Base-by-base conservation (phyloP, 257 asterid genomes). In the Lantana camara region DNA sequence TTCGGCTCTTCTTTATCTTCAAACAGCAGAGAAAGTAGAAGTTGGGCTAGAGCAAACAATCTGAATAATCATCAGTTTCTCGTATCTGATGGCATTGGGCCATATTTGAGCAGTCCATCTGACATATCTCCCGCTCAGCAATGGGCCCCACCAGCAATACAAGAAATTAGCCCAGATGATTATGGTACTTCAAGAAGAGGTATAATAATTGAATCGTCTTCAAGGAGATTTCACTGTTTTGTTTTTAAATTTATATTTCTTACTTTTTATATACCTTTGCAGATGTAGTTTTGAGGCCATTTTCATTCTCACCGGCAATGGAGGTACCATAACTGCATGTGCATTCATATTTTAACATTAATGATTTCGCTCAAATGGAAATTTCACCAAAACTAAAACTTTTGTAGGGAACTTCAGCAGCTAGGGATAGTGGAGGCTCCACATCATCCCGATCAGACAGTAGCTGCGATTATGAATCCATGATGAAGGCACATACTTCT, bases 371-470 rank as follows among this genome's bases (percentile, higher is more conserved):
- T 53, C 67, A 34, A 29, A 21, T 22, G 14, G 35, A 30, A 48
- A 12, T 22, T 32, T 68, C 14, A 60, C 63, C 51, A n/a, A 48
- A 27, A 27, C 66, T 13, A 19, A 46, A 60, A 41, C 62, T 52
- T 57, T 76, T 72, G 60, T 72, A 94, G 99, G 99, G 91, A 77
- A 81, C 95, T 48, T 87, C 96, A 20, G 90, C 79, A 13, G 92
- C 83, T 38, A 74, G 88, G 75, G 91, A 87, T 59, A 82, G 94
- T 50, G 77, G 84, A 48, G 96, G 95, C 55, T 94, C 97, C 8
- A 83, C 84, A 58, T 94, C 96, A 60, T 86, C 97, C 38, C 85
- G 88, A 61, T 94, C 99, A 6, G 97, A 90, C 77, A 90, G 92
- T 59, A 90, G 95, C 17, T 74, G 82, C 24, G 97, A 94, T 23